phyloP scores from a whole-genome alignment of 139 green algal genomes.

The Pleodorina starrii region DNA sequence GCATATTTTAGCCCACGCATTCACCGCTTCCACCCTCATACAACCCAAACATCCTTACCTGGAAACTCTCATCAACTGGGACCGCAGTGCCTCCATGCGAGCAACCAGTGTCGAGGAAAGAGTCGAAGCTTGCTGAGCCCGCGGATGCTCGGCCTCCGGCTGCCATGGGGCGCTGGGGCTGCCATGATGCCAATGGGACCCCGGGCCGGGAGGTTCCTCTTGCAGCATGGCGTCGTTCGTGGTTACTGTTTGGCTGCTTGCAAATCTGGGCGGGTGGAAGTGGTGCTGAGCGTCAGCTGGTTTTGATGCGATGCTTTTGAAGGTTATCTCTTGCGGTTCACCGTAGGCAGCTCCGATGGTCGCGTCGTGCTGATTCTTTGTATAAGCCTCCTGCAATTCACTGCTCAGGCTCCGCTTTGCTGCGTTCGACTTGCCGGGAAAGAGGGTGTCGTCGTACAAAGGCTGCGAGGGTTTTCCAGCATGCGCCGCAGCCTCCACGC shows the following conservation, averaged over 20 bases:
- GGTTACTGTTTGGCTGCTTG: not conserved
- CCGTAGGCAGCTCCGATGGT: not conserved
- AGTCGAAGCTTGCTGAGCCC: not conserved
- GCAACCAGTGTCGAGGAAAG: not conserved
- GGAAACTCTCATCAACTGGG: constrained; percentile 5
- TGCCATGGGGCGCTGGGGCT: not conserved
- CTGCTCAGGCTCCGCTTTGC: not conserved
- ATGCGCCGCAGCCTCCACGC: not conserved
- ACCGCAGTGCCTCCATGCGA: constrained; percentile 30
- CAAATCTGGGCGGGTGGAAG: not conserved
- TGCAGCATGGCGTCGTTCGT: not conserved
- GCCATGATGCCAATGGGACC: not conserved
- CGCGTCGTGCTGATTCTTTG: not conserved
- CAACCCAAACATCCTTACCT: too few species aligned
- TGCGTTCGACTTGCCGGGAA: too few species aligned
- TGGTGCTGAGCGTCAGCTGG: not conserved
- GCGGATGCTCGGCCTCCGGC: not conserved
- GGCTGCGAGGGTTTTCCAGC: not conserved
- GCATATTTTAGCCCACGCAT: too few species aligned
- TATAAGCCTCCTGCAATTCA: not conserved
- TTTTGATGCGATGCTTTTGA: not conserved
- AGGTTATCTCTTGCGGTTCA: not conserved
- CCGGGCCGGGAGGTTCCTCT: not conserved
- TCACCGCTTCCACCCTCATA: too few species aligned
- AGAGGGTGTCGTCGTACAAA: too few species aligned